A percentile compares a stretch with the other conserved stretches of the same genome.
Conservation (phyloP, 1,284 basidiomycete species). For the Trichosporon sp. region DNA sequence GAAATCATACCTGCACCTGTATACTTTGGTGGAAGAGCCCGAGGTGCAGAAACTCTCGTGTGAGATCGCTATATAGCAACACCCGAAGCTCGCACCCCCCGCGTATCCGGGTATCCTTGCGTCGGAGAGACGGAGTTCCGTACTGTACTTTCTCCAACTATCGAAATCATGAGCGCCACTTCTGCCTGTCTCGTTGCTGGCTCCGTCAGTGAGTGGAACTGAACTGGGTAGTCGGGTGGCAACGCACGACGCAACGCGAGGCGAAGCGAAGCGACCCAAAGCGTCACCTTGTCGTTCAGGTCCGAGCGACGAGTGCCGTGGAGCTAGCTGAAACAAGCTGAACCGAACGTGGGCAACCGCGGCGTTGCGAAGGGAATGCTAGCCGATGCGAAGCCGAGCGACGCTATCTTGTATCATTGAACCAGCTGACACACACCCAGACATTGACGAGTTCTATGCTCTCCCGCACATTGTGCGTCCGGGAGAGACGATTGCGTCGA, state of each 20-base stretch:
- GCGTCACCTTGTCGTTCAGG: not conserved
- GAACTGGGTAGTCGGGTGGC: not conserved
- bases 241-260: not conserved
- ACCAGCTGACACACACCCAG: slow-evolving; percentile 14
- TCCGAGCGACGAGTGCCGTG: not conserved
- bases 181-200: slow-evolving; percentile 25
- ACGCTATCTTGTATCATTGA: too few relatives aligned
- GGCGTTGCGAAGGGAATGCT: not conserved
- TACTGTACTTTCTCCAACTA: not conserved
- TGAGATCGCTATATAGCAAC: not conserved
- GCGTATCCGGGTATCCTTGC: not conserved
- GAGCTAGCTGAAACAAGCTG: not conserved
- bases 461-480: slow-evolving; percentile 57
- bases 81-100: slow-evolving; percentile 1
- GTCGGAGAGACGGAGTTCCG: slow-evolving; percentile 20
- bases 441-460: slow-evolving; percentile 54
- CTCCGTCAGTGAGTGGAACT: slow-evolving; percentile 27
- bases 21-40: not conserved
- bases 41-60: not conserved
- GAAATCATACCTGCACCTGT: not conserved
- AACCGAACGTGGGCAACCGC: too few relatives aligned
- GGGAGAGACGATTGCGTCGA: slow-evolving; percentile 59
- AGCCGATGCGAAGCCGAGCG: too few relatives aligned
- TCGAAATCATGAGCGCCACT: slow-evolving; percentile 12
- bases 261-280: too few relatives aligned